phyloP scores from a whole-genome alignment of 129 eudicot species.

The Pittosporum tobira region DNA sequence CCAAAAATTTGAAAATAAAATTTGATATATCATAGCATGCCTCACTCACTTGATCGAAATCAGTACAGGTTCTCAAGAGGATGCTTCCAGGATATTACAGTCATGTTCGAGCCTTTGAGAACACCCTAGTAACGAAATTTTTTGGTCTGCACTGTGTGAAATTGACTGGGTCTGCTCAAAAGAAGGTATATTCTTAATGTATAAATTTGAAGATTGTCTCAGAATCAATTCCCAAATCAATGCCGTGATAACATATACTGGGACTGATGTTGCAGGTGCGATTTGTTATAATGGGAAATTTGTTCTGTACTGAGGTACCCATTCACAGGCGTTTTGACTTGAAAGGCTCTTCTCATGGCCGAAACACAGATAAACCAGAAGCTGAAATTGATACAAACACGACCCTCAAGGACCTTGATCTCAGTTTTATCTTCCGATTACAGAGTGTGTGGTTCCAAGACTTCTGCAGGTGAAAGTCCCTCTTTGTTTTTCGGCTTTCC shows the following conservation, averaged over 20 bases:
- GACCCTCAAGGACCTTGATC: constrained; percentile 8
- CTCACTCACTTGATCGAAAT: too few relatives aligned
- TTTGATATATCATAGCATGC: too few relatives aligned
- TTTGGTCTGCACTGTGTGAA: constrained; percentile 8
- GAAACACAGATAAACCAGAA: not conserved
- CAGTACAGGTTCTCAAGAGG: not conserved
- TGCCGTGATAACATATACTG: too few relatives aligned
- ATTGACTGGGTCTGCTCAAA: not conserved
- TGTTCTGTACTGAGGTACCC: not conserved
- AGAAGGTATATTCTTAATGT: not conserved
- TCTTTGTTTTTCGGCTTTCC: too few relatives aligned
- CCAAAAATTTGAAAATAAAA: too few relatives aligned
- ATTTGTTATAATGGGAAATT: constrained; percentile 1
- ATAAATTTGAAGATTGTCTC: too few relatives aligned
- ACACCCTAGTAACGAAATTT: constrained; percentile 2
- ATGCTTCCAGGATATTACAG: constrained; percentile 6
- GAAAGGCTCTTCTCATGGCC: constrained; percentile 4
- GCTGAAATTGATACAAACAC: not conserved
- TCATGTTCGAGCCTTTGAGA: not conserved
- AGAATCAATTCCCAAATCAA: not conserved
- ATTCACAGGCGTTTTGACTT: too few relatives aligned
- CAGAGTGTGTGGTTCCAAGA: constrained; percentile 1
- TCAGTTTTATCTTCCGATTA: not conserved
- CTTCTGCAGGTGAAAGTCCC: not conserved
- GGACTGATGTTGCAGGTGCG: not conserved